A percentile compares a stretch with the other conserved stretches of the same genome.
These are phyloP conservation scores for Pestalotiopsis sp. DNA, from an alignment of 2,329 filamentous ascomycete genomes.

Conservation along the genomic window DNA sequence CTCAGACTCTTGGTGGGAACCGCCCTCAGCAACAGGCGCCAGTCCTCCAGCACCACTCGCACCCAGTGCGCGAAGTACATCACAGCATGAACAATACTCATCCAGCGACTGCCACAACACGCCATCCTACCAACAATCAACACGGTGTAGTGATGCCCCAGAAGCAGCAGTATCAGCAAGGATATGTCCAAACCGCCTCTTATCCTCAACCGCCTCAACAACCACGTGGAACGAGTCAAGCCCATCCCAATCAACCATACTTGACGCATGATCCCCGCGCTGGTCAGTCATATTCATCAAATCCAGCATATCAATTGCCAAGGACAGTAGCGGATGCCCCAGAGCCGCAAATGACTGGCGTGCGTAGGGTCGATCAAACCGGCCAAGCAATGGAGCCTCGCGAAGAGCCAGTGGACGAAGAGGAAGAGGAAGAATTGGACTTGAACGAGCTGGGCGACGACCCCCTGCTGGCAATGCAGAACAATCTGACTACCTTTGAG, in stretches of 20 bases:
- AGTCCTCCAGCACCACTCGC: not conserved
- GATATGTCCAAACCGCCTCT: not conserved
- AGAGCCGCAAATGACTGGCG: not conserved
- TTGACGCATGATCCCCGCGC: not conserved
- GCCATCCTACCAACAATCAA: not conserved
- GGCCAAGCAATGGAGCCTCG: not conserved
- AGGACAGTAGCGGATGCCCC: not conserved
- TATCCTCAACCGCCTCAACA: not conserved
- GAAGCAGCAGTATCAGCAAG: not conserved
- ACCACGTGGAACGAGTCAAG: not conserved
- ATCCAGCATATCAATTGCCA: not conserved
- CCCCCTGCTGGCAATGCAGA: conserved; percentile 15
- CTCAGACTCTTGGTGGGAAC: not conserved
- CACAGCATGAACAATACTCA: not conserved
- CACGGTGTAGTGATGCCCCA: not conserved
- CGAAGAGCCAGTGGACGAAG: not conserved
- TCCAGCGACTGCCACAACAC: not conserved
- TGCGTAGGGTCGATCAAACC: not conserved
- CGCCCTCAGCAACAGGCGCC: not conserved
- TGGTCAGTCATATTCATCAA: not conserved
- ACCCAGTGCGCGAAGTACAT: not conserved
- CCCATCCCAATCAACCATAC: not conserved
- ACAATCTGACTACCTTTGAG: conserved; percentile 16
- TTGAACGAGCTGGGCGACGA: conserved; percentile 8
- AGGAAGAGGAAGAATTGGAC: not conserved